A percentile compares a stretch with the other conserved stretches of the same genome.
Evolutionary conservation across 305 asterid genomes (phyloP).

Genomic region (Fraxinus greggii): DNA sequence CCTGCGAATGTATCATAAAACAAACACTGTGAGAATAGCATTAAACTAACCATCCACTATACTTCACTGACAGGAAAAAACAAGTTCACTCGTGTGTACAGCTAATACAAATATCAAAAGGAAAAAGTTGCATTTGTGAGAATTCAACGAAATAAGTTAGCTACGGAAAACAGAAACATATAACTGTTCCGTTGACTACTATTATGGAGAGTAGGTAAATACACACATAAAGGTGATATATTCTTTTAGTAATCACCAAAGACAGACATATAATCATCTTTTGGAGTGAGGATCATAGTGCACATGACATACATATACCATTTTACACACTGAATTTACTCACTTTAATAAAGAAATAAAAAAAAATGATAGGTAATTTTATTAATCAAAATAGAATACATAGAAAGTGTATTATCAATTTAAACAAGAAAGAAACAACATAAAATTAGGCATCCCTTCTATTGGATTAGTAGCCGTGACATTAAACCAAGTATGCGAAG

Average conservation of each 20-base stretch:
- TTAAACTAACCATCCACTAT: slow-evolving; percentile 17
- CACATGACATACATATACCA: neutral
- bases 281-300: neutral
- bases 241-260: neutral
- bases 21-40: slow-evolving; percentile 11
- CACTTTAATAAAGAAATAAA: neutral
- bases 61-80: slow-evolving; percentile 5
- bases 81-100: neutral
- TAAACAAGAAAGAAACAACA: neutral
- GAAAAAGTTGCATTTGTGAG: slow-evolving; percentile 13
- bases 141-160: slow-evolving; percentile 18
- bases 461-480: neutral
- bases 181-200: slow-evolving; percentile 10
- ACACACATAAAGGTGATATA: neutral
- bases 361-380: neutral
- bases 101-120: neutral
- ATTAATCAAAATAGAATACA: neutral
- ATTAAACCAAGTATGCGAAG: no score
- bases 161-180: slow-evolving; percentile 12
- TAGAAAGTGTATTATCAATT: neutral
- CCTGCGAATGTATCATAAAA: slow-evolving; percentile 48
- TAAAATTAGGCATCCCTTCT: neutral
- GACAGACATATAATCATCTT: slow-evolving; percentile 8
- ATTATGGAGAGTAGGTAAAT: neutral
- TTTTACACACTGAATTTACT: neutral